phyloP scores from a whole-genome alignment of 129 eudicot species.

The Chrysanthemum lavandulifolium region DNA sequence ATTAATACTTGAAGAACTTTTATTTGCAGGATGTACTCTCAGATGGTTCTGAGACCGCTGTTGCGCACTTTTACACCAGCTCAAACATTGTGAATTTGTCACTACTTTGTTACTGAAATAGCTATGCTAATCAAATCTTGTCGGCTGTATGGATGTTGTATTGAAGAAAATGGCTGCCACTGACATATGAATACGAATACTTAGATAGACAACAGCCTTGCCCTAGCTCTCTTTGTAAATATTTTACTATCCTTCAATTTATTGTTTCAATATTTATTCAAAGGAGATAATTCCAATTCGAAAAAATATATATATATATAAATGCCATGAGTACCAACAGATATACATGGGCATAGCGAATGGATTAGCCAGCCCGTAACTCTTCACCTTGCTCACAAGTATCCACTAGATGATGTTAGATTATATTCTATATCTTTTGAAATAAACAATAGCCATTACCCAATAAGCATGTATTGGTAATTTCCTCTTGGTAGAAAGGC shows the following conservation, averaged over 20 bases:
- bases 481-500: too few species aligned
- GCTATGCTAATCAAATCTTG: conserved; percentile 96
- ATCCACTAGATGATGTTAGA: too few species aligned
- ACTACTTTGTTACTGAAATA: conserved; percentile 79
- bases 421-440: too few species aligned
- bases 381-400: too few species aligned
- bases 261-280: neutral
- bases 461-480: too few species aligned
- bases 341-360: conserved; percentile 32
- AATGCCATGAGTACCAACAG: conserved; percentile 45
- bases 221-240: conserved; percentile 85
- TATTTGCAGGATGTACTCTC: conserved; percentile 57
- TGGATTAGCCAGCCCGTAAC: too few species aligned
- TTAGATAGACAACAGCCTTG: conserved; percentile 74
- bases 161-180: conserved; percentile 68
- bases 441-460: too few species aligned
- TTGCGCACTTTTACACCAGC: conserved; percentile 72
- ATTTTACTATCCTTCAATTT: neutral
- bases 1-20: neutral
- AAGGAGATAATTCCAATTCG: neutral
- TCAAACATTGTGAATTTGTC: conserved; percentile 87
- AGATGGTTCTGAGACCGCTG: conserved; percentile 80
- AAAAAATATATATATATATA: conserved; percentile 25
- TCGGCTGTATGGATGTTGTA: conserved; percentile 84
- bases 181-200: conserved; percentile 81